Conservation (phyloP, 352 stramenopile genomes). For the Globisporangium emineosum region DNA sequence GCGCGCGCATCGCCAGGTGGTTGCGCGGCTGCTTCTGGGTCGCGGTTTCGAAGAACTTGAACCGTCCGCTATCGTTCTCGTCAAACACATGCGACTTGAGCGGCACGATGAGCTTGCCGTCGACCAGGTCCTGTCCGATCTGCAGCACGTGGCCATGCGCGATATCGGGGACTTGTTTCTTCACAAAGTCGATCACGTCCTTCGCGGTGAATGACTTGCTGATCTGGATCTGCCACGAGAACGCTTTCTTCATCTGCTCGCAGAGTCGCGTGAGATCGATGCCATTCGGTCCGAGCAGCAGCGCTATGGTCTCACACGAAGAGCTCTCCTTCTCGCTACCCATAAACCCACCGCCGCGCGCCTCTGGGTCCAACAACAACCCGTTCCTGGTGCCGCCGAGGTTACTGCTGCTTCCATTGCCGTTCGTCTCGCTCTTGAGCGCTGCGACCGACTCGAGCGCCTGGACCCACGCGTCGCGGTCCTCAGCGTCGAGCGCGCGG, state of each 20-base stretch:
- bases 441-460: constrained; percentile 60
- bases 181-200: constrained; percentile 66
- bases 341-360: not conserved
- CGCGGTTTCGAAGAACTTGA: constrained; percentile 58
- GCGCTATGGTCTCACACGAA: not conserved
- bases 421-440: constrained; percentile 29
- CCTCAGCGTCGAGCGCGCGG: constrained; percentile 46
- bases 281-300: constrained; percentile 31
- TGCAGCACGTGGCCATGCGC: constrained; percentile 38
- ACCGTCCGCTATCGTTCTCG: constrained; percentile 44
- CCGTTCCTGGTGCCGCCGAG: not conserved
- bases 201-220: constrained; percentile 75
- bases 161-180: constrained; percentile 37
- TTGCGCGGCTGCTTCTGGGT: constrained; percentile 60
- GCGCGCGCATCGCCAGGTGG: constrained; percentile 57
- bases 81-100: constrained; percentile 80
- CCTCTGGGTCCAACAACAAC: not conserved
- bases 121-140: constrained; percentile 64
- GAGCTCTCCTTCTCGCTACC: constrained; percentile 10
- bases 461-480: constrained; percentile 66
- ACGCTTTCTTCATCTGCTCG: constrained; percentile 71
- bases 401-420: not conserved
- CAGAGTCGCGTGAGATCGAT: constrained; percentile 57
- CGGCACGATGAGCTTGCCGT: constrained; percentile 66
- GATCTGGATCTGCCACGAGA: constrained; percentile 68